Percentiles rank a stretch among this genome's conserved stretches.
Evolutionary conservation across 2,329 filamentous ascomycete species (phyloP).

Genomic region (Ustulina deusta): DNA sequence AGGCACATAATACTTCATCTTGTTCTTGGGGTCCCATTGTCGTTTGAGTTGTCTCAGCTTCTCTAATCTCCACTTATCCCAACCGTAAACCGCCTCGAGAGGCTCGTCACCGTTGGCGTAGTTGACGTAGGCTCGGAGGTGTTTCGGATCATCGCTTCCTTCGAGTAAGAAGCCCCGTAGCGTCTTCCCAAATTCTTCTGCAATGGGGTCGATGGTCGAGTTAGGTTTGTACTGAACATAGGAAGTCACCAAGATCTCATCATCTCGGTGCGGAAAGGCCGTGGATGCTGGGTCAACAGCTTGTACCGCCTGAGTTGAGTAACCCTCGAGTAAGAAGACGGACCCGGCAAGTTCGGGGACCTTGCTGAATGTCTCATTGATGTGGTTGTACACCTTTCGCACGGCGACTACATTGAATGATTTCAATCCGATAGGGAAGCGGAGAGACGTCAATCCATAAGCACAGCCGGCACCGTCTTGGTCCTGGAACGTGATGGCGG

Average conservation of each 20-base stretch:
- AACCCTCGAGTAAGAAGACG: conserved; percentile 44
- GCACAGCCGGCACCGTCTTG: conserved; percentile 37
- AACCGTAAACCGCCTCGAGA: conserved; percentile 39
- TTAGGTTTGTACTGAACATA: conserved; percentile 40
- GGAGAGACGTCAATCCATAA: conserved; percentile 38
- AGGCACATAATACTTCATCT: conserved; percentile 38
- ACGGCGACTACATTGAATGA: conserved; percentile 36
- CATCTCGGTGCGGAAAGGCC: conserved; percentile 42
- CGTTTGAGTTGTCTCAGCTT: conserved; percentile 38
- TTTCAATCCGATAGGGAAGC: conserved; percentile 41
- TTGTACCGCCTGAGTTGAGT: conserved; percentile 42
- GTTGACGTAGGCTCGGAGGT: conserved; percentile 41
- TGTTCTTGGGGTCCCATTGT: conserved; percentile 39
- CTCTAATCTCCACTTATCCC: conserved; percentile 40
- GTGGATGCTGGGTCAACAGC: conserved; percentile 35
- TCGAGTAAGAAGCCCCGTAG: conserved; percentile 36
- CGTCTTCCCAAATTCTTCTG: conserved; percentile 34
- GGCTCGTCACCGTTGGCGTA: conserved; percentile 41
- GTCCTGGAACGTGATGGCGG: conserved; percentile 37
- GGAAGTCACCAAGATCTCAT: conserved; percentile 40
- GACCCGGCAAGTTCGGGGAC: conserved; percentile 39
- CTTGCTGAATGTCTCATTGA: conserved; percentile 35
- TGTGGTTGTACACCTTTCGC: conserved; percentile 39
- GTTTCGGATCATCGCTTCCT: conserved; percentile 38
- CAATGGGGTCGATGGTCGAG: conserved; percentile 32